A percentile compares a stretch with the other conserved stretches of the same genome.
phyloP scores from a whole-genome alignment of 345 rosid genomes.

The Brassica incana region DNA sequence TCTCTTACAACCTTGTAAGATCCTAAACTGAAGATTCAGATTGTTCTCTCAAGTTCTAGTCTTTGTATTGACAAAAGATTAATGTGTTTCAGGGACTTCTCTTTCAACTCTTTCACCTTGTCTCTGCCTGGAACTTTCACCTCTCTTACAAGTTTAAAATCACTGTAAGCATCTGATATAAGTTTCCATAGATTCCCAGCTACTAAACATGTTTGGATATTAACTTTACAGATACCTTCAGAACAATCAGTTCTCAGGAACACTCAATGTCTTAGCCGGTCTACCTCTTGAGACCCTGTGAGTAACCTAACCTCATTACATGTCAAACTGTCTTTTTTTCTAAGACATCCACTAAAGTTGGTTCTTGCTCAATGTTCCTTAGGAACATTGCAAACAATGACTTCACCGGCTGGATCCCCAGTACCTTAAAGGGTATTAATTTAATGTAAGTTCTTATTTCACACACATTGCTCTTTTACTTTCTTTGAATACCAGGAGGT shows the following conservation, averaged over 20 bases:
- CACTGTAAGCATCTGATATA: conserved; percentile 77
- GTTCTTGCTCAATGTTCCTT: conserved; percentile 15
- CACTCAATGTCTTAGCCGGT: conserved; percentile 71
- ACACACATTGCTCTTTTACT: conserved; percentile 17
- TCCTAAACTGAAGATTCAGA: neutral
- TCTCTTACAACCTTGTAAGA: conserved; percentile 81
- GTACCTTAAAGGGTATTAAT: conserved; percentile 60
- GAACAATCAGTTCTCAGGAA: conserved; percentile 86
- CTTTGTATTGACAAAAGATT: conserved; percentile 5
- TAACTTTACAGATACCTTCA: conserved; percentile 68
- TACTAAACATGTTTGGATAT: conserved; percentile 6
- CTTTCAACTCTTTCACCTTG: conserved; percentile 61
- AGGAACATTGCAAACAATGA: conserved; percentile 76
- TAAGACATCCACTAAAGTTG: conserved; percentile 12
- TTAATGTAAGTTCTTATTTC: conserved; percentile 63
- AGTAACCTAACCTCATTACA: conserved; percentile 42
- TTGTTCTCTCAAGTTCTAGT: conserved; percentile 3
- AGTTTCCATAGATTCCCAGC: conserved; percentile 42
- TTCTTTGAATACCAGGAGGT: neutral
- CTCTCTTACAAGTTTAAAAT: conserved; percentile 60
- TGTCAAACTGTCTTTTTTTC: neutral
- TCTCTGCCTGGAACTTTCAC: conserved; percentile 64
- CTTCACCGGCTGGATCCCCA: conserved; percentile 94
- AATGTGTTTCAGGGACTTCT: conserved; percentile 73
- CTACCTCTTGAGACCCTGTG: conserved; percentile 86